Conservation (phyloP, 2,329 filamentous ascomycete species). For the Fusarium sp. region DNA sequence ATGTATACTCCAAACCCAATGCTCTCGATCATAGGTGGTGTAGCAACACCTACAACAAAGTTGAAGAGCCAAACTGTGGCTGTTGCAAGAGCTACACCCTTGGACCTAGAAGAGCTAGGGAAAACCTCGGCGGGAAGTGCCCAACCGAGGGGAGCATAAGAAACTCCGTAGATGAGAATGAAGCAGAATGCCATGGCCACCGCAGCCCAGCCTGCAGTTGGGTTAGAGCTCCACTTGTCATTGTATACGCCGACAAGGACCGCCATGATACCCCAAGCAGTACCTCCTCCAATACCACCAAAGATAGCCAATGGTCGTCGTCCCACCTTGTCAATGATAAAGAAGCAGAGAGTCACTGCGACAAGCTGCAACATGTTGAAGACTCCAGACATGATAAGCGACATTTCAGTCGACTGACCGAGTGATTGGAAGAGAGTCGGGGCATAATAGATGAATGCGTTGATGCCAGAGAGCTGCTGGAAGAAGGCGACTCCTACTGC, state of each 20-base stretch:
- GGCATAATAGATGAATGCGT: constrained; percentile 43
- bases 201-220: constrained; percentile 27
- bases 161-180: constrained; percentile 20
- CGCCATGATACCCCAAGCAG: constrained; percentile 27
- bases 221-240: constrained; percentile 25
- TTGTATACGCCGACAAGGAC: constrained; percentile 28
- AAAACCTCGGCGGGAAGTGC: constrained; percentile 53
- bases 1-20: constrained; percentile 61
- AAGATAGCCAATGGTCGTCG: constrained; percentile 39
- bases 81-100: constrained; percentile 51
- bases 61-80: constrained; percentile 52
- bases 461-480: constrained; percentile 40
- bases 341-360: constrained; percentile 43
- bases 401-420: constrained; percentile 44
- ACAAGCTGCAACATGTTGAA: constrained; percentile 50
- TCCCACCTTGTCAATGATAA: constrained; percentile 49
- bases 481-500: constrained; percentile 40
- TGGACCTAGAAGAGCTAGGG: constrained; percentile 49
- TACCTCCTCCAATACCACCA: constrained; percentile 24
- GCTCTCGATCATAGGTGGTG: constrained; percentile 63
- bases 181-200: constrained; percentile 25
- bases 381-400: constrained; percentile 49
- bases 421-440: constrained; percentile 44
- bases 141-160: constrained; percentile 52
- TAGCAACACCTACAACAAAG: constrained; percentile 60